Evolutionary conservation across 345 rosid species (phyloP).

Genomic region (Iberis pinnata): DNA sequence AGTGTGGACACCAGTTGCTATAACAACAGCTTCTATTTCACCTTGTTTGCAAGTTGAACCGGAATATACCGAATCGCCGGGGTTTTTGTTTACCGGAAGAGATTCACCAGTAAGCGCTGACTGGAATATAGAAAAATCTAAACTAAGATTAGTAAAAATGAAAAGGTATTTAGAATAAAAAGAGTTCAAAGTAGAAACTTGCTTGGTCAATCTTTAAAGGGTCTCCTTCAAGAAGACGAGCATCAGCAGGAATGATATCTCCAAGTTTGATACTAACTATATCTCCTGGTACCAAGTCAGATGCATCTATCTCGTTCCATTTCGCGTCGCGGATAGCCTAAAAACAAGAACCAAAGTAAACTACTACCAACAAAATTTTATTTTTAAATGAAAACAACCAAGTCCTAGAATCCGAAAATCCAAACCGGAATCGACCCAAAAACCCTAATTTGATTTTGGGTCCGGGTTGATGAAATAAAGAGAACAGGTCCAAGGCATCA

Average conservation of each 20-base stretch:
- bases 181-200: not conserved
- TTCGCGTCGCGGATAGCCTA: constrained; percentile 47
- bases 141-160: constrained; percentile 8
- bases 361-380: not conserved
- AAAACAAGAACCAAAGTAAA: constrained; percentile 1
- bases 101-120: constrained; percentile 55
- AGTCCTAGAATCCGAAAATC: no score
- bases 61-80: constrained; percentile 72
- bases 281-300: constrained; percentile 69
- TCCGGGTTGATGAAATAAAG: no score
- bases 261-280: constrained; percentile 35
- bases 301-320: constrained; percentile 68
- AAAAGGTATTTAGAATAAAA: no score
- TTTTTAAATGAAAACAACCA: not conserved
- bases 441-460: no score
- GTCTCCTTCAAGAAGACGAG: constrained; percentile 69
- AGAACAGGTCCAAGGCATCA: no score
- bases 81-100: constrained; percentile 62
- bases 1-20: constrained; percentile 85
- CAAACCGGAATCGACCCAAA: no score
- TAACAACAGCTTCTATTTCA: constrained; percentile 84
- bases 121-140: constrained; percentile 23
- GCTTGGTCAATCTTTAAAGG: constrained; percentile 65
- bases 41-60: constrained; percentile 95
- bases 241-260: constrained; percentile 67